Evolutionary conservation across 441 rosid species (phyloP).

Genomic region (Arabidopsis lyrata): DNA sequence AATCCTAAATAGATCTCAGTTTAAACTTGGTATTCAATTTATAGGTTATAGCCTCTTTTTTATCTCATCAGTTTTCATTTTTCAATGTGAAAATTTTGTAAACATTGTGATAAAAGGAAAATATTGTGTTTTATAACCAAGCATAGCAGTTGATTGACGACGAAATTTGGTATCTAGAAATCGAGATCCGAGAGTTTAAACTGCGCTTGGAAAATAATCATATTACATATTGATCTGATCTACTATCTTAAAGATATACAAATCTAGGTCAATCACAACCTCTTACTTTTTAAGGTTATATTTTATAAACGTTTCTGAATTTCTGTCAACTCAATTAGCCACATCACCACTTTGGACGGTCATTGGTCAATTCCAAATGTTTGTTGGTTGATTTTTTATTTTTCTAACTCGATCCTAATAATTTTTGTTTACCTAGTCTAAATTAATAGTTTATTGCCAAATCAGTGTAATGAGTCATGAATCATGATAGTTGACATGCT

Average conservation of each 20-base stretch:
- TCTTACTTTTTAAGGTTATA: background rate
- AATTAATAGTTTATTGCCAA: slow-evolving; percentile 6
- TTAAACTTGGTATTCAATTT: too few relatives aligned
- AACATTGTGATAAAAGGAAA: background rate
- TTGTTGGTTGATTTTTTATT: background rate
- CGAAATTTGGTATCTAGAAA: too few relatives aligned
- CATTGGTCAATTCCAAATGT: background rate
- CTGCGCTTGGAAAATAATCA: too few relatives aligned
- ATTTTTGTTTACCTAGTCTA: background rate
- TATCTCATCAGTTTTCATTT: too few relatives aligned
- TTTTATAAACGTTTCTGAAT: background rate
- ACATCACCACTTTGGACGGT: background rate
- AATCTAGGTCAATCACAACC: background rate
- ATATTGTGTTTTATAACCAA: too few relatives aligned
- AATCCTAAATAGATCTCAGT: too few relatives aligned
- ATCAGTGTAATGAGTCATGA: slow-evolving; percentile 25
- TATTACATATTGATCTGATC: background rate
- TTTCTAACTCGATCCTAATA: background rate
- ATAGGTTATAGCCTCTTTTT: too few relatives aligned
- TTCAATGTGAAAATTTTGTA: background rate
- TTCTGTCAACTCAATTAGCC: background rate
- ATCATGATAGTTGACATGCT: slow-evolving; percentile 32
- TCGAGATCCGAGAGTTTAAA: too few relatives aligned
- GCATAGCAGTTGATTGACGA: too few relatives aligned
- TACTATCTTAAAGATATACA: too few relatives aligned